Conservation (phyloP, 805 yeast genomes). For the Nakazawaea ishiwadae region DNA sequence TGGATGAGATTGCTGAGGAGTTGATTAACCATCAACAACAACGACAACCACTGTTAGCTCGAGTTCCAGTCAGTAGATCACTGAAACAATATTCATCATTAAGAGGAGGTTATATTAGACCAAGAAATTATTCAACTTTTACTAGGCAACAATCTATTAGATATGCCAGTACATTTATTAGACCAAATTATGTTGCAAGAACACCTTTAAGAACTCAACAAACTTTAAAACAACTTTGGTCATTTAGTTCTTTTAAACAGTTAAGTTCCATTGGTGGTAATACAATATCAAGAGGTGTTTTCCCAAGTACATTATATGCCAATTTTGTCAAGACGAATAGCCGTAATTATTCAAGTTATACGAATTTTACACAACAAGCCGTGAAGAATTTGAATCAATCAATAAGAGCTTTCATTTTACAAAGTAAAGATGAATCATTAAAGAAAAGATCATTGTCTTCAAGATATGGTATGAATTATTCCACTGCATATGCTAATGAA, state of each 20-base stretch:
- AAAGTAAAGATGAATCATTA: conserved; percentile 21
- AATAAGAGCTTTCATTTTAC: conserved; percentile 29
- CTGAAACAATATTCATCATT: conserved; percentile 13
- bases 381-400: conserved; percentile 53
- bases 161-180: conserved; percentile 15
- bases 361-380: conserved; percentile 45
- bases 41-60: conserved; percentile 29
- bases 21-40: conserved; percentile 24
- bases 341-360: conserved; percentile 34
- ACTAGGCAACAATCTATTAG: conserved; percentile 13
- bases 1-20: conserved; percentile 42
- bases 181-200: conserved; percentile 10
- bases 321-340: conserved; percentile 31
- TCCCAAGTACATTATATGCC: conserved; percentile 28
- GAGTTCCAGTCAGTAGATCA: conserved; percentile 34
- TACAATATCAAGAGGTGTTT: conserved; percentile 17
- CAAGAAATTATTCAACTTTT: conserved; percentile 9
- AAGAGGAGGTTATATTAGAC: too few species aligned
- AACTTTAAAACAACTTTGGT: conserved; percentile 12
- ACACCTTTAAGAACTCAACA: conserved; percentile 2
- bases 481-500: conserved; percentile 24
- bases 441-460: conserved; percentile 11
- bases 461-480: conserved; percentile 12
- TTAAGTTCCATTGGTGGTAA: conserved; percentile 2
- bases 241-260: conserved; percentile 6